Conservation (phyloP, 768 basidiomycete genomes). For the Lyophyllum atratum region DNA sequence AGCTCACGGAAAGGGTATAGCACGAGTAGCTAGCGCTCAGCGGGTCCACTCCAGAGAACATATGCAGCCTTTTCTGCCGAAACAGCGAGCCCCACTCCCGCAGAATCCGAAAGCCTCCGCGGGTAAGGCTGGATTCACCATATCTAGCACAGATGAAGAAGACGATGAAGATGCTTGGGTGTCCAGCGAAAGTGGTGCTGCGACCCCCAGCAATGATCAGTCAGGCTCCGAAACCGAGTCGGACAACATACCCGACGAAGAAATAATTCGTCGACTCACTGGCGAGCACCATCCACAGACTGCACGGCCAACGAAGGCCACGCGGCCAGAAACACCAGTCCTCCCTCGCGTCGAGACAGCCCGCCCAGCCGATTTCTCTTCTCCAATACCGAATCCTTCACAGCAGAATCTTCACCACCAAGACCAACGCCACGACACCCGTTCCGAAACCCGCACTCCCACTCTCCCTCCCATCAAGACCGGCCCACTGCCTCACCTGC, state of each 20-base stretch:
- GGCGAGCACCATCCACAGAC: constrained; percentile 10
- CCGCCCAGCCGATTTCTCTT: constrained; percentile 34
- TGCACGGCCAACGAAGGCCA: constrained; percentile 6
- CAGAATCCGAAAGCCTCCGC: constrained; percentile 28
- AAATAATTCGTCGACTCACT: constrained; percentile 20
- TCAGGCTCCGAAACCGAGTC: constrained; percentile 47
- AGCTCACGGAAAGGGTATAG: constrained; percentile 27
- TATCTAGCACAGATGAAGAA: constrained; percentile 48
- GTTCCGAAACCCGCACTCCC: constrained; percentile 11
- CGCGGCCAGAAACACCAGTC: constrained; percentile 13
- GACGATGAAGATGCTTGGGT: constrained; percentile 75
- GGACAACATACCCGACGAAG: constrained; percentile 27
- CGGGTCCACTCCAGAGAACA: constrained; percentile 37
- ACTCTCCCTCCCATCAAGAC: constrained; percentile 18
- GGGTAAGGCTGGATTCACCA: constrained; percentile 57
- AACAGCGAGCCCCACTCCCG: constrained; percentile 24
- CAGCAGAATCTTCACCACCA: constrained; percentile 1
- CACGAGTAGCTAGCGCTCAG: constrained; percentile 36
- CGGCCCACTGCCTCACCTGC: constrained; percentile 3
- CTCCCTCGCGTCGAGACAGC: constrained; percentile 38
- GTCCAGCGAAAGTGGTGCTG: constrained; percentile 76
- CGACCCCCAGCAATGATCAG: constrained; percentile 56
- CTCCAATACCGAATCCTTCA: constrained; percentile 4
- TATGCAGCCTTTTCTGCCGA: constrained; percentile 21
- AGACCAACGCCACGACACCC: constrained; percentile 8